Evolutionary conservation across 345 rosid species (phyloP).

Genomic region (Hibiscus mutabilis): DNA sequence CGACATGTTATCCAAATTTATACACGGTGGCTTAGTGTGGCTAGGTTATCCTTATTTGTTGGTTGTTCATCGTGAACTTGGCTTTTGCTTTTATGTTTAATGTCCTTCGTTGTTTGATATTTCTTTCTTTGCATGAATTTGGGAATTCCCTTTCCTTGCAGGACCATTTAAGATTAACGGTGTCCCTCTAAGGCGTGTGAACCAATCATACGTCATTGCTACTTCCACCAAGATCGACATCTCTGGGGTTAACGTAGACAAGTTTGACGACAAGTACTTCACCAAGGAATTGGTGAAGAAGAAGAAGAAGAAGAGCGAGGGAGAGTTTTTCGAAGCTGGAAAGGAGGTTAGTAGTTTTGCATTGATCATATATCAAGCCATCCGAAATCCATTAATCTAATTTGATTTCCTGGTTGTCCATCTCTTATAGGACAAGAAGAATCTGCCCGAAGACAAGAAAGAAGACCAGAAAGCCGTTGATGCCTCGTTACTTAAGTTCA

Average conservation of each 20-base stretch:
- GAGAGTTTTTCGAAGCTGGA: constrained; percentile 74
- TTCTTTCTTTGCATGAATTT: background rate
- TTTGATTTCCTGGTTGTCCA: background rate
- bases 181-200: constrained; percentile 64
- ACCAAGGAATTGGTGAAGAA: constrained; percentile 69
- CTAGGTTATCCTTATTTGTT: background rate
- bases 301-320: constrained; percentile 65
- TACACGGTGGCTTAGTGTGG: background rate
- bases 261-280: constrained; percentile 56
- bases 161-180: constrained; percentile 84
- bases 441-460: constrained; percentile 61
- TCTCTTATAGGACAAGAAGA: constrained; percentile 48
- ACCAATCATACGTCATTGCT: constrained; percentile 57
- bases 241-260: constrained; percentile 43
- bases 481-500: constrained; percentile 45
- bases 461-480: constrained; percentile 82
- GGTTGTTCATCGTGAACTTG: background rate
- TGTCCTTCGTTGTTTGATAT: background rate
- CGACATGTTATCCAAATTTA: background rate
- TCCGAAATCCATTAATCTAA: background rate
- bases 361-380: background rate
- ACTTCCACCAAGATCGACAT: constrained; percentile 72
- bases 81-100: background rate
- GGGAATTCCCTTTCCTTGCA: constrained; percentile 6
- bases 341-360: constrained; percentile 39